Conservation (phyloP, 345 rosid genomes). For the Schrenkiella parvula region DNA sequence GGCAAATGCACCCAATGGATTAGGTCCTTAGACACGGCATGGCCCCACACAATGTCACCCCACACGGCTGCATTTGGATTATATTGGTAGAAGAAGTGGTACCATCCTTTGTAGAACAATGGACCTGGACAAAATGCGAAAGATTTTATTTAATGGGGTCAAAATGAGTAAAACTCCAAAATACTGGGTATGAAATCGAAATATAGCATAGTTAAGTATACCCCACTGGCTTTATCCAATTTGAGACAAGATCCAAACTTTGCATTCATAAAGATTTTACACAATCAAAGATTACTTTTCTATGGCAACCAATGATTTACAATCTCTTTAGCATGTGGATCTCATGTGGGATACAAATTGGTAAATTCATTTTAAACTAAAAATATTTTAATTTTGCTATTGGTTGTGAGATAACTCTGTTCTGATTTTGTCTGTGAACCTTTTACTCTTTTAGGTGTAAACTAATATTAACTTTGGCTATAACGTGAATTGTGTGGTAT, state of each 20-base stretch:
- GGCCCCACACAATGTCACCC: constrained; percentile 99
- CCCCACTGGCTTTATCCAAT: constrained; percentile 23
- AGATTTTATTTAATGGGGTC: neutral
- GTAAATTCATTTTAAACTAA: neutral
- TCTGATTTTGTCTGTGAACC: constrained; percentile 28
- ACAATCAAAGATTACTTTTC: constrained; percentile 17
- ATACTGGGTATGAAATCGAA: neutral
- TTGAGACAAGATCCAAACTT: constrained; percentile 25
- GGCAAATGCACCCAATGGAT: constrained; percentile 94
- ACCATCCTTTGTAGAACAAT: constrained; percentile 70
- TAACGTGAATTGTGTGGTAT: constrained; percentile 18
- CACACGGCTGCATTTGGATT: constrained; percentile 85
- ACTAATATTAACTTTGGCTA: neutral
- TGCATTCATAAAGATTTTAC: constrained; percentile 10
- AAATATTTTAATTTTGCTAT: neutral
- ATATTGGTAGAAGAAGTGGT: constrained; percentile 93
- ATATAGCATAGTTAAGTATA: constrained; percentile 7
- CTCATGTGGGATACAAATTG: constrained; percentile 25
- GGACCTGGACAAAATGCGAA: constrained; percentile 55
- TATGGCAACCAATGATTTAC: constrained; percentile 32
- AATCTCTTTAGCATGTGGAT: constrained; percentile 12
- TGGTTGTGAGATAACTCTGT: constrained; percentile 13
- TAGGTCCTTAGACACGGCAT: constrained; percentile 76
- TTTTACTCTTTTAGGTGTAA: constrained; percentile 6
- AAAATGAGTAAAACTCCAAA: neutral